phyloP scores from a whole-genome alignment of 2,329 filamentous ascomycete species.

The Clonostachys solani region DNA sequence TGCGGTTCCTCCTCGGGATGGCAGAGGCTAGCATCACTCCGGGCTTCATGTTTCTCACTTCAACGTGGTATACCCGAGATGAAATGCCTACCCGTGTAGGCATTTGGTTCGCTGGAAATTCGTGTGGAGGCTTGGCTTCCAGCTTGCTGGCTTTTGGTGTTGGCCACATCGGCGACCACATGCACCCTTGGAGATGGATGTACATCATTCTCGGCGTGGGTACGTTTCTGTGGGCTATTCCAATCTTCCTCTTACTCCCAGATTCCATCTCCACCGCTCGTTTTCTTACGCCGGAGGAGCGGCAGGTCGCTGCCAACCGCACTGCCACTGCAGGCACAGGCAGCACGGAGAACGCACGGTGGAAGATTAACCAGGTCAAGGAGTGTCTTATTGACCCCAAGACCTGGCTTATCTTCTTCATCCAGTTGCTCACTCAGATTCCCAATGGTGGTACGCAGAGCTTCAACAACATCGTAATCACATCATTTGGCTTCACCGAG shows the following conservation, averaged over 20 bases:
- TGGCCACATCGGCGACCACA: constrained; percentile 42
- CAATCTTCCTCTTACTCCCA: constrained; percentile 43
- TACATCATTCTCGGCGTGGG: constrained; percentile 48
- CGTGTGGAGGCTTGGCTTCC: constrained; percentile 39
- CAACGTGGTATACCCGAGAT: constrained; percentile 52
- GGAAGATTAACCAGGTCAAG: constrained; percentile 43
- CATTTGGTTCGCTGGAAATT: constrained; percentile 51
- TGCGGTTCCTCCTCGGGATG: constrained; percentile 49
- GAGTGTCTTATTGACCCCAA: constrained; percentile 56
- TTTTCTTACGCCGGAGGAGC: constrained; percentile 53
- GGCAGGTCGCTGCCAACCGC: constrained; percentile 38
- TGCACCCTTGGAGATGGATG: constrained; percentile 53
- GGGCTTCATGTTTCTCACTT: constrained; percentile 50
- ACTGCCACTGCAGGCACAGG: constrained; percentile 47
- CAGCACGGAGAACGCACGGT: constrained; percentile 39
- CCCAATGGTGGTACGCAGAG: constrained; percentile 59
- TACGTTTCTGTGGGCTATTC: constrained; percentile 47
- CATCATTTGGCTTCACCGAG: constrained; percentile 49
- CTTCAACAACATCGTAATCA: constrained; percentile 53
- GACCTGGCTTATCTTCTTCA: constrained; percentile 52
- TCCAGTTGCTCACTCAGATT: constrained; percentile 51
- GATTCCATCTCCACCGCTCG: constrained; percentile 48
- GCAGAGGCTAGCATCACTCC: constrained; percentile 52
- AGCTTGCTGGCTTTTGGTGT: constrained; percentile 50
- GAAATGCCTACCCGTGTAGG: constrained; percentile 50